Evolutionary conservation across 1,284 basidiomycete species (phyloP).

Genomic region (Apiotrichum veenhuisii): DNA sequence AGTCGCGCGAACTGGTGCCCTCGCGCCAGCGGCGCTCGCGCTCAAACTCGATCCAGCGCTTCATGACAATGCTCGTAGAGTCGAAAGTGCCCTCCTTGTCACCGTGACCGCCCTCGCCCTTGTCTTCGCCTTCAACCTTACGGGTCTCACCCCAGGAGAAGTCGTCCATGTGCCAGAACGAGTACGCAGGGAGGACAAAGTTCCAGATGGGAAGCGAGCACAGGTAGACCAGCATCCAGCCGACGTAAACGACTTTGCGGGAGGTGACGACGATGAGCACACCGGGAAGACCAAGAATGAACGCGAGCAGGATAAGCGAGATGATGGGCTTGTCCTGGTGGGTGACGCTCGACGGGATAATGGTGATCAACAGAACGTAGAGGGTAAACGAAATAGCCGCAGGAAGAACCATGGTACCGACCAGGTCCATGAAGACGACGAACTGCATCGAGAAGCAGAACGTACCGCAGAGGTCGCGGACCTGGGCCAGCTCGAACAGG

Average conservation of each 20-base stretch:
- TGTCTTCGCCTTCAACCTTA: conserved; percentile 67
- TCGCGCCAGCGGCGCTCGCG: conserved; percentile 89
- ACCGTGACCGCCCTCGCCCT: conserved; percentile 63
- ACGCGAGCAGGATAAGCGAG: conserved; percentile 87
- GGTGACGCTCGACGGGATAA: conserved; percentile 67
- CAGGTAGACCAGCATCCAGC: conserved; percentile 96
- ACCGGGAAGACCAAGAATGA: conserved; percentile 93
- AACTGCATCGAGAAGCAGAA: conserved; percentile 99
- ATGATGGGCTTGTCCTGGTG: conserved; percentile 67
- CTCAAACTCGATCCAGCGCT: conserved; percentile 98
- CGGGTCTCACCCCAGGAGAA: conserved; percentile 99
- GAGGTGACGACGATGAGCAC: conserved; percentile 91
- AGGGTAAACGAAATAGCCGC: conserved; percentile 95
- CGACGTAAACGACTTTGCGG: conserved; percentile 86
- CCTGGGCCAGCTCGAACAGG: conserved; percentile 85
- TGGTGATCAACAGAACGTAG: conserved; percentile 81
- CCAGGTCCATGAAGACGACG: conserved; percentile 94
- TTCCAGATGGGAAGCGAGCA: conserved; percentile 94
- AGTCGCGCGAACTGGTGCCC: conserved; percentile 78
- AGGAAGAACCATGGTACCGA: conserved; percentile 94
- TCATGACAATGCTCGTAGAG: conserved; percentile 95
- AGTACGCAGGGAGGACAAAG: conserved; percentile 85
- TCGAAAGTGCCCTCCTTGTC: conserved; percentile 96
- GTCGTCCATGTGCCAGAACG: conserved; percentile 99
- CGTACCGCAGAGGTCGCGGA: conserved; percentile 89